These are phyloP conservation scores for Cyberlindnera galapagoensis DNA, from an alignment of 805 yeast genomes.

Conservation along the genomic window DNA sequence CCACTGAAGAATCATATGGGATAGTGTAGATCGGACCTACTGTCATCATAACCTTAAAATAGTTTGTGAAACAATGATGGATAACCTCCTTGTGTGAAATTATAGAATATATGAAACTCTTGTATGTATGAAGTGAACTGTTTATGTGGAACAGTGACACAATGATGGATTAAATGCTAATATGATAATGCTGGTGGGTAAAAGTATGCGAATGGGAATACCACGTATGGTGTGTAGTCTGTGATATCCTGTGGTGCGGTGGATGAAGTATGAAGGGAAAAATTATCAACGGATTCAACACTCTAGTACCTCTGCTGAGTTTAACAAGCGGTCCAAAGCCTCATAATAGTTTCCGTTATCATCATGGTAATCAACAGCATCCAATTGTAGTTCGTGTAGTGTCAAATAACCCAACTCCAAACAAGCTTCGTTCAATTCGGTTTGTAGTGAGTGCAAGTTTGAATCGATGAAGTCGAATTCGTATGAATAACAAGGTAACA, in stretches of 20 bases:
- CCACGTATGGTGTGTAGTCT: too few relatives aligned
- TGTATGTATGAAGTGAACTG: too few relatives aligned
- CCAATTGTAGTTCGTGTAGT: slow-evolving; percentile 27
- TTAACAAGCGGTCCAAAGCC: slow-evolving; percentile 11
- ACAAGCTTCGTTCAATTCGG: slow-evolving; percentile 11
- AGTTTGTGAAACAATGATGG: too few relatives aligned
- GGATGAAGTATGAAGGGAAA: not conserved
- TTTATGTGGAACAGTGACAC: too few relatives aligned
- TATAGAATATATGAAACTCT: too few relatives aligned
- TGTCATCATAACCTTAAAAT: too few relatives aligned
- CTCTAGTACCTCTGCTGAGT: too few relatives aligned
- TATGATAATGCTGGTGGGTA: too few relatives aligned
- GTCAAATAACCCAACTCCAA: slow-evolving; percentile 16
- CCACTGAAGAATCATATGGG: too few relatives aligned
- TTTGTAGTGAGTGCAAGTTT: slow-evolving; percentile 5
- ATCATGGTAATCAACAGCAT: slow-evolving; percentile 28
- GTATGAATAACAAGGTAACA: slow-evolving; percentile 19
- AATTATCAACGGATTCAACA: not conserved
- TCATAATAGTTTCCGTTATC: slow-evolving; percentile 16
- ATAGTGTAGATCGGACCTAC: too few relatives aligned
- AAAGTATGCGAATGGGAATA: not conserved
- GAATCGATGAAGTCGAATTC: slow-evolving; percentile 19
- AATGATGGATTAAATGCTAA: too few relatives aligned
- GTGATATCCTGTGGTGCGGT: not conserved
- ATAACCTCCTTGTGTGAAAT: too few relatives aligned